Conservation (phyloP, 192 early-diverging fungal species). For the Chytriomyces confervae region DNA sequence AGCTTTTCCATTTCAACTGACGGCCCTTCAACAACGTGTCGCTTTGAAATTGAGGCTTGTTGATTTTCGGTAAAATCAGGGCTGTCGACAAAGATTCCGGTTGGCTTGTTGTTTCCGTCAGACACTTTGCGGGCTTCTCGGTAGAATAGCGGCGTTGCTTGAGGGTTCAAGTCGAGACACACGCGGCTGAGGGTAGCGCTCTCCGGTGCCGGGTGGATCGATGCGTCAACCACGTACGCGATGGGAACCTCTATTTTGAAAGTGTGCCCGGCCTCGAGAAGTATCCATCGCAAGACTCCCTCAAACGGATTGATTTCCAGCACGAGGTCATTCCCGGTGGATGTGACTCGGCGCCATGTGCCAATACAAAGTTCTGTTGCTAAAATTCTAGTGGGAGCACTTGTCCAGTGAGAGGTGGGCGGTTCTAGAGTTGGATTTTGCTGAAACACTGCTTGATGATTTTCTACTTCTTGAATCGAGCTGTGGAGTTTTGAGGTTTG, state of each 20-base stretch:
- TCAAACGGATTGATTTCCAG: constrained; percentile 18
- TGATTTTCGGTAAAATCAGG: constrained; percentile 29
- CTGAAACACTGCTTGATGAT: no score
- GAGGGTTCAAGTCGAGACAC: constrained; percentile 3
- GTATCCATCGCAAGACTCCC: constrained; percentile 13
- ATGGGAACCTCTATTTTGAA: constrained; percentile 30
- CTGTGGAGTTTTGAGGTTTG: no score
- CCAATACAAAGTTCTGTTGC: constrained; percentile 28
- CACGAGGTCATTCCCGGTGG: not conserved
- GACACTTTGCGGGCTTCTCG: not conserved
- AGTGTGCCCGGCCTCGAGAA: constrained; percentile 20
- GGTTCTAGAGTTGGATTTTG: no score
- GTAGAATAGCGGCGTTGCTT: constrained; percentile 18
- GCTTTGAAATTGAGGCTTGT: not conserved
- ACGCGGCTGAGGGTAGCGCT: not conserved
- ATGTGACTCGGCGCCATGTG: constrained; percentile 32
- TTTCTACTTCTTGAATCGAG: no score
- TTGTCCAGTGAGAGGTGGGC: no score
- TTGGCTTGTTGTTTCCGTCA: not conserved
- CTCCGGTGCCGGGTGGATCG: not conserved
- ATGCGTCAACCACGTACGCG: constrained; percentile 25
- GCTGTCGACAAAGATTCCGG: constrained; percentile 15
- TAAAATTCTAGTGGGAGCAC: constrained; percentile 3
- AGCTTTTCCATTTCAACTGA: constrained; percentile 23
- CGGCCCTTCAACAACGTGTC: constrained; percentile 10